These are phyloP conservation scores for Fusarium transvaalense DNA, from an alignment of 2,329 filamentous ascomycete species.

Conservation along the genomic window DNA sequence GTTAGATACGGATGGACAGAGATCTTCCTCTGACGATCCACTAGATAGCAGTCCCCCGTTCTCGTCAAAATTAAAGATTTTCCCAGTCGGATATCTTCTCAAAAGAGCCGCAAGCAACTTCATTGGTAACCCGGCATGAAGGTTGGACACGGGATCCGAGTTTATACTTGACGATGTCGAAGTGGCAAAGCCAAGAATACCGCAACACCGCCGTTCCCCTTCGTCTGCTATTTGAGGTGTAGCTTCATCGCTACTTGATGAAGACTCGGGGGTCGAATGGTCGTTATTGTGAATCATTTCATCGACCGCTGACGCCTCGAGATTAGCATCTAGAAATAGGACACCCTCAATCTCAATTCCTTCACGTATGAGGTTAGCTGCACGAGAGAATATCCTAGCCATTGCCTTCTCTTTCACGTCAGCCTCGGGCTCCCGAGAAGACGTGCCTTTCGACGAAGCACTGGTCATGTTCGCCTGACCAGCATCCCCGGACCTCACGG, in stretches of 20 bases:
- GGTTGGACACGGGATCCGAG: slow-evolving; percentile 32
- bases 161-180: slow-evolving; percentile 52
- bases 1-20: not conserved
- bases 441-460: slow-evolving; percentile 6
- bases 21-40: slow-evolving; percentile 51
- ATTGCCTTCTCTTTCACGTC: slow-evolving; percentile 8
- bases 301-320: slow-evolving; percentile 33
- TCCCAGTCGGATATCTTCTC: slow-evolving; percentile 60
- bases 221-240: slow-evolving; percentile 1
- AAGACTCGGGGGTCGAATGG: slow-evolving; percentile 22
- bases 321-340: slow-evolving; percentile 51
- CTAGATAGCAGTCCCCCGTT: slow-evolving; percentile 53
- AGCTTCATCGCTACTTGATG: slow-evolving; percentile 50
- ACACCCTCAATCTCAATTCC: slow-evolving; percentile 57
- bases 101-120: slow-evolving; percentile 57
- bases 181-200: slow-evolving; percentile 57
- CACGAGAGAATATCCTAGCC: slow-evolving; percentile 56
- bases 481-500: not conserved
- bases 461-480: slow-evolving; percentile 1
- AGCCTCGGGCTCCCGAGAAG: slow-evolving; percentile 5
- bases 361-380: slow-evolving; percentile 59
- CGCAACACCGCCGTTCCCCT: slow-evolving; percentile 42
- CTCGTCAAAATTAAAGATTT: slow-evolving; percentile 60
- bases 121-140: slow-evolving; percentile 52
- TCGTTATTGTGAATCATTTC: slow-evolving; percentile 32